Base-by-base conservation (phyloP, 2,329 filamentous ascomycete genomes). In the Paracoccidioides lutzii region DNA sequence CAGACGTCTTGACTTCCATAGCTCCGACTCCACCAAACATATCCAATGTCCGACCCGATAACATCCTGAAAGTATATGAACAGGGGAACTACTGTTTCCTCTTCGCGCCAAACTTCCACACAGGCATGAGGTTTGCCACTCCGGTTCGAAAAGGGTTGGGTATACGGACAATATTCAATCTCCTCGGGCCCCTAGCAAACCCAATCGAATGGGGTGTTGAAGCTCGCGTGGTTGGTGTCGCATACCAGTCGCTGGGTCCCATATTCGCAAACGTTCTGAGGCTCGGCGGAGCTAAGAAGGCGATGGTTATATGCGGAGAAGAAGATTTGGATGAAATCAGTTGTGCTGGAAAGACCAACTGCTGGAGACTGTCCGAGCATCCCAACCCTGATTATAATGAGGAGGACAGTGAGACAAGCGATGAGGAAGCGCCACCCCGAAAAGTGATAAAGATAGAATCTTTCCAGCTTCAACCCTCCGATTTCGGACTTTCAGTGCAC, bases 81-180 rank as follows among this genome's bases (percentile, higher is more conserved):
- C 75, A 78, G 57, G 87, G 85, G 59, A 96, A 95, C 74, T 98
- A 97, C 75, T 87, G 87, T 60, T 98, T 98, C 73, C 80, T 98
- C 35, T 97, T 93, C 67, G 93, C 93, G 0, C 91, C 93, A 42
- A 87, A 93, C 62, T 98, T 96, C 78, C 93, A 98, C 73, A 89
- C 90, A 0, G 91, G 90, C 50, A 96, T 97, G 85, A 85, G 83
- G 68, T 85, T 90, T 69, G 90, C 93, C 42, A 89, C 90, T 4
- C 82, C 85, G 1, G 84, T 96, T 60, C 85, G 93, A 59, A 87
- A 83, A 66, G 87, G 94, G 68, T 81, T 98, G 28, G 91, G 91
- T 57, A 91, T 93, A 79, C 83, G 93, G 64, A 98, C 93, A 1
- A 91, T 98, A 62, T 98, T 98, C 82, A 98, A 98, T 73, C 81